phyloP scores from a whole-genome alignment of 208 protist species.

The Leishmania tarentolae region DNA sequence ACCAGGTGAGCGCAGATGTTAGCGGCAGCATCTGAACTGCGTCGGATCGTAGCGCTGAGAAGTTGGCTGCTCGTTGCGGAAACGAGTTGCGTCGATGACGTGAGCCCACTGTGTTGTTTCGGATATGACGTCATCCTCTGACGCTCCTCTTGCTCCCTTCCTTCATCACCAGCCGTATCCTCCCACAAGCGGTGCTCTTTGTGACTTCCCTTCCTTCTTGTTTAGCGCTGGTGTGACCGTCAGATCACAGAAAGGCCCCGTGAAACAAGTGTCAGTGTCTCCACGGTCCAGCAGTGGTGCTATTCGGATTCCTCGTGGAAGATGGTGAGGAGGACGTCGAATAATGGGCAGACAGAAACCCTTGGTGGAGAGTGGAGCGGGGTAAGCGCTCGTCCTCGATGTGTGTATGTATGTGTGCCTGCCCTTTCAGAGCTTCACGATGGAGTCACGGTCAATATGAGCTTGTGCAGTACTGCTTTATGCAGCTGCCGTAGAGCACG shows the following conservation, averaged over 20 bases:
- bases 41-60: neutral
- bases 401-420: neutral
- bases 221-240: neutral
- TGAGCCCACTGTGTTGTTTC: slow-evolving; percentile 7
- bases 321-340: neutral
- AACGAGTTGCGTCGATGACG: slow-evolving; percentile 21
- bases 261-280: neutral
- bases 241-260: neutral
- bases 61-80: neutral
- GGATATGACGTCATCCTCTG: neutral
- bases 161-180: neutral
- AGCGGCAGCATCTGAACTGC: slow-evolving; percentile 47
- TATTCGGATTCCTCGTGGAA: neutral
- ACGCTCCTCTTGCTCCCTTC: neutral
- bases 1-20: slow-evolving; percentile 75
- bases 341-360: neutral
- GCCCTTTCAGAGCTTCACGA: neutral
- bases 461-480: neutral
- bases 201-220: neutral
- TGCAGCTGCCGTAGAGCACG: neutral
- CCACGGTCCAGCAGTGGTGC: neutral
- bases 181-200: neutral
- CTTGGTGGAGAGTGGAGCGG: neutral
- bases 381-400: neutral
- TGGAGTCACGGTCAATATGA: neutral